Base-by-base conservation (phyloP, 1,284 basidiomycete species). In the Sanghuangporus sanghuang region DNA sequence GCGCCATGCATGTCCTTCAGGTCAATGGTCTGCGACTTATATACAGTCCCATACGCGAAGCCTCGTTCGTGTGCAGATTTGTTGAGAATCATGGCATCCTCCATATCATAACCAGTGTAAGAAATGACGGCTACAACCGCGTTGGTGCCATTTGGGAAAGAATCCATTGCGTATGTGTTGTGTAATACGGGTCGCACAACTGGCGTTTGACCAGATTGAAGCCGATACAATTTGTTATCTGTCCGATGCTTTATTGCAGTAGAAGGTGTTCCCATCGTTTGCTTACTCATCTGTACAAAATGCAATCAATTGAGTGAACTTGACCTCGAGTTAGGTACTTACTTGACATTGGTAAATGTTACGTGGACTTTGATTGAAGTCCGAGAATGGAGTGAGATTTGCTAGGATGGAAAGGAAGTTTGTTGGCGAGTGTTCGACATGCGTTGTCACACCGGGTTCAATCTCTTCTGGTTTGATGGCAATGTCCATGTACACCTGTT, bases 71-170 rank as follows among this genome's bases (percentile, higher is more conserved):
- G 95, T 3, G 95, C 92, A 3, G 95, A 98, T 79, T 99, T 99
- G 79, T 99, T 99, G 60, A 99, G 79, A 69, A 99, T 99, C 97
- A 99, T 99, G 67, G 97, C 97, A 71, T 99, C 97, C 78, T 99
- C 97, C 97, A 99, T 99, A 75, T 99, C 97, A 77, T 99, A 99
- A 6, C 97, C 97, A 0, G 97, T 99, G 76, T 99, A 99, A 0
- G 97, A 99, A 69, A 99, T 98, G 73, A 99, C 97, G 23, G 97
- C 97, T 59, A 99, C 97, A 64, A 99, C 84, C 16, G 97, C 97
- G 75, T 99, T 99, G 50, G 93, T 98, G 16, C 96, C 97, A 73
- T 97, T 99, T 1, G 97, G 97, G 83, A 96, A 99, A 58, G 93
- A 89, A 76, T 99, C 97, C 89, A 99, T 98, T 52, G 93, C 95